Conservation (phyloP, 2,329 filamentous ascomycete genomes). For the Reticulascus tulasneorum region DNA sequence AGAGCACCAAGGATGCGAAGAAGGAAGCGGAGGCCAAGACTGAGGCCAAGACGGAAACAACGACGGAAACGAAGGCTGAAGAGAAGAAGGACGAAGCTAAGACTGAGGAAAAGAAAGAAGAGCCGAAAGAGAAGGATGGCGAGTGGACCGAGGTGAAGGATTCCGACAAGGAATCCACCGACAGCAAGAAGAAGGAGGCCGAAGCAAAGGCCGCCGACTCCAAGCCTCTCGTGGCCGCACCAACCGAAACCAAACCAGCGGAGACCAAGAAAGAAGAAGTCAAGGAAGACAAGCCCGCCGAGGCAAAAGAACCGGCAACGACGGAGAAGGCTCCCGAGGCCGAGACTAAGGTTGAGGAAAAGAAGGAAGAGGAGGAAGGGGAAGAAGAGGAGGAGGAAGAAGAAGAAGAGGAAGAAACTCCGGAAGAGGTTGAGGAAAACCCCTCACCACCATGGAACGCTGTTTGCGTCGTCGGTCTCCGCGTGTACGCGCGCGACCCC, state of each 20-base stretch:
- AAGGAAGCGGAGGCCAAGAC: constrained; percentile 9
- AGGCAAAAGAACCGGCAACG: neutral
- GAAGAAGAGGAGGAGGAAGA: constrained; percentile 4
- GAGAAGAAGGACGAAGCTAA: constrained; percentile 7
- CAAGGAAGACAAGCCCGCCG: constrained; percentile 1
- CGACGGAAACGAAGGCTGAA: constrained; percentile 12
- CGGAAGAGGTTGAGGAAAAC: constrained; percentile 12
- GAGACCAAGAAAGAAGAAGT: neutral
- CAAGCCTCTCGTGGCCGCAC: neutral
- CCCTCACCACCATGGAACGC: constrained; percentile 32
- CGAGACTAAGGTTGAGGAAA: constrained; percentile 4
- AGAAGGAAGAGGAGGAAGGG: constrained; percentile 9
- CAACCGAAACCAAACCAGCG: too few species aligned
- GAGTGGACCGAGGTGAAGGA: constrained; percentile 7
- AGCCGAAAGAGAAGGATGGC: constrained; percentile 15
- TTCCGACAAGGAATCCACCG: constrained; percentile 4
- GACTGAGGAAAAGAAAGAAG: constrained; percentile 13
- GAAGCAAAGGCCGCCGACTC: neutral
- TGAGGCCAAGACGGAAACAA: constrained; percentile 12
- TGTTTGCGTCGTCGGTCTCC: constrained; percentile 35
- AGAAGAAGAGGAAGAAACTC: constrained; percentile 4
- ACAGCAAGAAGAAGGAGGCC: constrained; percentile 5
- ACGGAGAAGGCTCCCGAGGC: neutral
- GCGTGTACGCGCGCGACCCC: constrained; percentile 33
- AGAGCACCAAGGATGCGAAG: constrained; percentile 13